Base-by-base conservation (phyloP, 2,329 filamentous ascomycete species). In the Atkinsonella texensis region DNA sequence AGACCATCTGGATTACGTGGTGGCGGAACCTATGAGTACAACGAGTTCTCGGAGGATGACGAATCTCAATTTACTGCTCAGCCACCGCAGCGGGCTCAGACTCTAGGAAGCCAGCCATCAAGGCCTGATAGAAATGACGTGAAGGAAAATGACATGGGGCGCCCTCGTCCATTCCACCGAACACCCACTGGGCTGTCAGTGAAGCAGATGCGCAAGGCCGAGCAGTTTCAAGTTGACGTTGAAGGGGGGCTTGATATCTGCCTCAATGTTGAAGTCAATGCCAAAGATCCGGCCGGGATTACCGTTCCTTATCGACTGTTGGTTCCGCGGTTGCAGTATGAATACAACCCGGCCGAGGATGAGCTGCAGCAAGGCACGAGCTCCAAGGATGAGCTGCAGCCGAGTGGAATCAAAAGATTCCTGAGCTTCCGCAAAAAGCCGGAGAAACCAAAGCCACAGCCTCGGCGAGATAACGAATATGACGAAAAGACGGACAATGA, bases 251-350 rank as follows among this genome's bases (percentile, higher is more conserved):
- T 98, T 10, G 89, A 96, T 57, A 84, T 98, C 38, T 86, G 82
- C 48, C 69, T 98, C 43, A 95, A 96, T 60, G 82, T 95, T 55
- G 93, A 98, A 69, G 81, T 96, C 55, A 89, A 85, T 60, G 79
- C 87, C 44, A 82, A 81, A 56, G 89, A 98, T 60, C 91, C 93
- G 0, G 78, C 86, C 0, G 94, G 93, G 13, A 89, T 88, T 56
- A 98, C 93, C 0, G 80, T 82, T 48, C 88, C 89, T 9, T 98
- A 98, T 65, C 77, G 89, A 40, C 70, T 98, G 5, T 76, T 97
- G 1, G 84, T 98, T 5, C 93, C 94, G 11, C 81, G 82, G 50
- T 71, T 98, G 49, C 77, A 75, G 67, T 83, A 83, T 52, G 74
- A 79, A 49, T 75, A 78, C 54, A 64, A 69, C 15, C 63, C 63